phyloP scores from a whole-genome alignment of 805 yeast species.

The Ogataea nakhonphanomensis region DNA sequence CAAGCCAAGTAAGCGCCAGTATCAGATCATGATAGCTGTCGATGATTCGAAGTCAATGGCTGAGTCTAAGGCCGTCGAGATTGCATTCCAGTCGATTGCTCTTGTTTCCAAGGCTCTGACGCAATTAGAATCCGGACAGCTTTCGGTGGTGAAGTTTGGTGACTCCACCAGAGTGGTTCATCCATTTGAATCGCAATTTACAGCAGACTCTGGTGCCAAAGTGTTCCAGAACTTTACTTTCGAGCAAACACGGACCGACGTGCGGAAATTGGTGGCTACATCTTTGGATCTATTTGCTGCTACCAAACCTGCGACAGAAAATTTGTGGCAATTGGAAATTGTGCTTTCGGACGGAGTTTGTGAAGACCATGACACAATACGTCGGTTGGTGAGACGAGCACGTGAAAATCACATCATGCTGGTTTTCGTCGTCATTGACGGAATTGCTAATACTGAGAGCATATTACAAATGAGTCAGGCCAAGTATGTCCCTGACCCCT shows the following conservation, averaged over 20 bases:
- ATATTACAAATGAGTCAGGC: constrained; percentile 95
- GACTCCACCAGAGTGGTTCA: constrained; percentile 80
- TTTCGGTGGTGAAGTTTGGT: constrained; percentile 89
- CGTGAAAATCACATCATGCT: constrained; percentile 90
- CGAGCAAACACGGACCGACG: constrained; percentile 84
- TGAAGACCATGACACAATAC: constrained; percentile 84
- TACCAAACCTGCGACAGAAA: constrained; percentile 44
- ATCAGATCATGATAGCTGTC: constrained; percentile 95
- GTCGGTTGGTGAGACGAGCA: constrained; percentile 84
- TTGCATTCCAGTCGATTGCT: constrained; percentile 93
- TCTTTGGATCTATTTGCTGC: constrained; percentile 73
- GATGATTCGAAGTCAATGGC: constrained; percentile 98
- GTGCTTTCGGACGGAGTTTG: constrained; percentile 96
- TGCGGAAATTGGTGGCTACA: constrained; percentile 64
- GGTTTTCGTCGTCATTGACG: constrained; percentile 92
- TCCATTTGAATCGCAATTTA: constrained; percentile 83
- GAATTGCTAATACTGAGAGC: constrained; percentile 77
- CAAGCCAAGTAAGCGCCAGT: constrained; percentile 94
- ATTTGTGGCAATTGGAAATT: constrained; percentile 90
- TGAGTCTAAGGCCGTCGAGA: constrained; percentile 82
- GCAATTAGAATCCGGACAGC: constrained; percentile 90
- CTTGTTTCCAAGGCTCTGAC: constrained; percentile 91
- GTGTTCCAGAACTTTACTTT: constrained; percentile 88
- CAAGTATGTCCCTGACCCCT: constrained; percentile 63
- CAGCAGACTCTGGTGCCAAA: constrained; percentile 75